These are phyloP conservation scores for Fagopyrum esculentum DNA, from an alignment of 148 eudicot genomes.

Conservation along the genomic window DNA sequence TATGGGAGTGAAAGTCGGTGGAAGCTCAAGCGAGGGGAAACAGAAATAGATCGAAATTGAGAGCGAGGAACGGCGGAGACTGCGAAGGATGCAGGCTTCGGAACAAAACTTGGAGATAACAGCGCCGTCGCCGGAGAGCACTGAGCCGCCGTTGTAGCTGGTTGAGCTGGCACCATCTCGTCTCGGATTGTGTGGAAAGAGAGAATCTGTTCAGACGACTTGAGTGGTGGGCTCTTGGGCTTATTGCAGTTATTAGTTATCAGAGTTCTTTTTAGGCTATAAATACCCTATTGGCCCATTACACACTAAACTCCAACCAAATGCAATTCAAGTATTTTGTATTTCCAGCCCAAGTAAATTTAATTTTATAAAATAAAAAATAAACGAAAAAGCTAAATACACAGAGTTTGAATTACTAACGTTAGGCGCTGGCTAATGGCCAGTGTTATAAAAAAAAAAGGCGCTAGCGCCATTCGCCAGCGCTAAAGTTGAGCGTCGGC, in stretches of 20 bases:
- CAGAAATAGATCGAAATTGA: slow-evolving; percentile 21
- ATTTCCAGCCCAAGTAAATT: too few species aligned
- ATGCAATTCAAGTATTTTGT: too few species aligned
- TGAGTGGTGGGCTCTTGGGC: background rate
- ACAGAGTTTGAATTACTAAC: too few species aligned
- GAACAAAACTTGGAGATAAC: background rate
- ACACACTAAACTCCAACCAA: too few species aligned
- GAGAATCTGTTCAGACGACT: background rate
- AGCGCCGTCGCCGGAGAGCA: slow-evolving; percentile 10
- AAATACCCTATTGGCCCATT: too few species aligned
- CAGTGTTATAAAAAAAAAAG: too few species aligned
- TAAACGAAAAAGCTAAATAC: too few species aligned
- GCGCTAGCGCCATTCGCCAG: too few species aligned
- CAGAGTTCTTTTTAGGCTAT: too few species aligned
- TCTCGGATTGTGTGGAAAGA: slow-evolving; percentile 12
- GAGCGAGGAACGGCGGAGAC: slow-evolving; percentile 16
- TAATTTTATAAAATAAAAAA: too few species aligned
- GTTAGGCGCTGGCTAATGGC: too few species aligned
- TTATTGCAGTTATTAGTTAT: background rate
- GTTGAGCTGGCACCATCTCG: slow-evolving; percentile 9
- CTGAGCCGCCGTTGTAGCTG: background rate
- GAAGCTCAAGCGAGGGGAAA: slow-evolving; percentile 11
- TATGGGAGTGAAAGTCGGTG: slow-evolving; percentile 9
- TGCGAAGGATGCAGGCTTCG: slow-evolving; percentile 14
- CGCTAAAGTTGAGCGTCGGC: too few species aligned